Percentiles rank a stretch among this genome's conserved stretches.
phyloP scores from a whole-genome alignment of 176 grass and related monocot genomes.

The Bromus sterilis region DNA sequence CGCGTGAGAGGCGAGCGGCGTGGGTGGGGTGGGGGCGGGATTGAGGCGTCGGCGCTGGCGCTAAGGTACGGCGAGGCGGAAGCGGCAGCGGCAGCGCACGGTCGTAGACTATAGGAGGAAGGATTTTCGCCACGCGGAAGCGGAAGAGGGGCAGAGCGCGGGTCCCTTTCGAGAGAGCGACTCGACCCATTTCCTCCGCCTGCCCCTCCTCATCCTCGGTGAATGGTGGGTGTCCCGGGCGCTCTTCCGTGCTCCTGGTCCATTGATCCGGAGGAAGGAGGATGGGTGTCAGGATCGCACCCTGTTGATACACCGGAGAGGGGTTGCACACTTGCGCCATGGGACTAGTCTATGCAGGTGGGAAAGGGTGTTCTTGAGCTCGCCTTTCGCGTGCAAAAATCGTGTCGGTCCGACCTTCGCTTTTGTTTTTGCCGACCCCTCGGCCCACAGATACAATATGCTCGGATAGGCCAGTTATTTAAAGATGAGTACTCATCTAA shows the following conservation, averaged over 20 bases:
- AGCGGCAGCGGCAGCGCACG: slow-evolving; percentile 9
- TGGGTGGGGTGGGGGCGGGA: not conserved
- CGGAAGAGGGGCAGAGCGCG: slow-evolving; percentile 13
- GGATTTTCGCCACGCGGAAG: slow-evolving; percentile 3
- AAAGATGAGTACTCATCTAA: too few relatives aligned
- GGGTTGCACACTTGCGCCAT: not conserved
- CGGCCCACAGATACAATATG: too few relatives aligned
- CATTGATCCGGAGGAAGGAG: not conserved
- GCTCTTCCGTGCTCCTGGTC: not conserved
- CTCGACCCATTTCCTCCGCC: not conserved
- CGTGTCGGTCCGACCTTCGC: slow-evolving; percentile 17
- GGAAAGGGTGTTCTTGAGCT: too few relatives aligned
- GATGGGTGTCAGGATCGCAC: not conserved
- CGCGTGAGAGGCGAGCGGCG: not conserved
- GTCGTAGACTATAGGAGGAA: not conserved
- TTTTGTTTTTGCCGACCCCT: not conserved
- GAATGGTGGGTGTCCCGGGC: not conserved
- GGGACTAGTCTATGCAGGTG: not conserved
- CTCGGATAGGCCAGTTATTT: too few relatives aligned
- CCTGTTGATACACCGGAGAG: not conserved
- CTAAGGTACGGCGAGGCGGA: not conserved
- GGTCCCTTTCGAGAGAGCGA: slow-evolving; percentile 28
- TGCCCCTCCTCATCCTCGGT: not conserved
- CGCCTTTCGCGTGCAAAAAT: not conserved
- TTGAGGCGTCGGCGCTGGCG: not conserved